phyloP scores from a whole-genome alignment of 148 eudicot species.

The Gaultheria prostrata region DNA sequence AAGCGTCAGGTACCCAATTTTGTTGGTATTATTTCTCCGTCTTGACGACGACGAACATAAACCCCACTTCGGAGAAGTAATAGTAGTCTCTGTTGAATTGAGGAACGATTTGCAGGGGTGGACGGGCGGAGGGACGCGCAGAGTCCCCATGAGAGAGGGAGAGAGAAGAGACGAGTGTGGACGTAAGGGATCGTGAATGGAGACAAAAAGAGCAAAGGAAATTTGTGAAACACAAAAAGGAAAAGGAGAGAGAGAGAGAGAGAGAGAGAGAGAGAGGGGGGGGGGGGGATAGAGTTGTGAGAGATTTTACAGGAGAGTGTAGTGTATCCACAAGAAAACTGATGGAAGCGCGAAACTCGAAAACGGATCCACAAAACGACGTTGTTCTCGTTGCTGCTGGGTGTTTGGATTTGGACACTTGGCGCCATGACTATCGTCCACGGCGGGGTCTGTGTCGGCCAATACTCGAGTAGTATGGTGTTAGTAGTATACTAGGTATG shows the following conservation, averaged over 20 bases:
- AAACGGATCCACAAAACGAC: neutral
- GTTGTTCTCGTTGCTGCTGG: neutral
- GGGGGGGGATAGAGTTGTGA: neutral
- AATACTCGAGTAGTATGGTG: too few relatives aligned
- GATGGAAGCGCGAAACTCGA: conserved; percentile 8
- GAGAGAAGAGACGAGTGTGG: neutral
- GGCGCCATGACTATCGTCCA: neutral
- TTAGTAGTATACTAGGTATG: too few relatives aligned
- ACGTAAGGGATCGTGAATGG: conserved; percentile 25
- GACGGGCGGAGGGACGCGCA: conserved; percentile 12
- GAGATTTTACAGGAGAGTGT: neutral
- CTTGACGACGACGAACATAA: conserved; percentile 21
- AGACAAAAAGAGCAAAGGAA: conserved; percentile 16
- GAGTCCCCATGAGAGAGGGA: conserved; percentile 22
- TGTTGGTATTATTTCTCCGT: conserved; percentile 19
- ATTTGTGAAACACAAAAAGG: neutral
- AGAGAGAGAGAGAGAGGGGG: too few relatives aligned
- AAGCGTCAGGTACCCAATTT: conserved; percentile 21
- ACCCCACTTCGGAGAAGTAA: neutral
- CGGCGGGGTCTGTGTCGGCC: neutral
- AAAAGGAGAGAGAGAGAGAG: neutral
- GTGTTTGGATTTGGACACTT: neutral
- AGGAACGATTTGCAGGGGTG: conserved; percentile 15
- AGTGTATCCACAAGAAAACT: neutral
- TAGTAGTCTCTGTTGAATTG: neutral